Evolutionary conservation across 2,329 filamentous ascomycete genomes (phyloP).

Genomic region (Cladobotryum protrusum): DNA sequence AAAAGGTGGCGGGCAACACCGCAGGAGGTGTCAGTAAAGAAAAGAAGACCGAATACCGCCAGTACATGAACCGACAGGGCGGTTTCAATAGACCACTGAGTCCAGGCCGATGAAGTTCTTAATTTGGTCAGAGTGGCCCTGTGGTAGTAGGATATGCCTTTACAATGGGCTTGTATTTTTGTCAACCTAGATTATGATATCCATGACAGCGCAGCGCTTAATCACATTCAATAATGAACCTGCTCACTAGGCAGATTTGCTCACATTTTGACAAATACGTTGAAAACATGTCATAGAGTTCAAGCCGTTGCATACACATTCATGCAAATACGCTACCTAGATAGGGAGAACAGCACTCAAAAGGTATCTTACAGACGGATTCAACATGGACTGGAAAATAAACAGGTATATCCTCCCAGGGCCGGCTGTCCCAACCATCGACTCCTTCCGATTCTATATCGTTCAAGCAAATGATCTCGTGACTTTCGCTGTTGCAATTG

Average conservation of each 20-base stretch:
- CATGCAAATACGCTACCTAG: not conserved
- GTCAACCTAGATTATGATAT: slow-evolving; percentile 2
- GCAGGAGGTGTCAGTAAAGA: slow-evolving; percentile 78
- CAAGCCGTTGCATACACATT: too few species aligned
- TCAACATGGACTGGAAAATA: not conserved
- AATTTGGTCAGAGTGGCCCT: not conserved
- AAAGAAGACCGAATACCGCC: slow-evolving; percentile 90
- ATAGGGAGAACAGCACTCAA: not conserved
- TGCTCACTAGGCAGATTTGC: not conserved
- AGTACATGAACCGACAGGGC: slow-evolving; percentile 89
- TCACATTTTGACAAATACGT: not conserved
- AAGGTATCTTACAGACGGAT: not conserved
- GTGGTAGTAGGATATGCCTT: not conserved
- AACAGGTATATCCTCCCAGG: too few species aligned
- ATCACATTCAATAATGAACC: not conserved
- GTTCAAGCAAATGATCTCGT: slow-evolving; percentile 1
- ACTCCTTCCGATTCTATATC: not conserved
- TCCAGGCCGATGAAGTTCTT: slow-evolving; percentile 36
- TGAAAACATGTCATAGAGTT: too few species aligned
- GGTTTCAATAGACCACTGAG: slow-evolving; percentile 77
- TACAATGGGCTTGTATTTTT: not conserved
- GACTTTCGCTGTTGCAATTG: slow-evolving; percentile 17
- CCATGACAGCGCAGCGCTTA: slow-evolving; percentile 6
- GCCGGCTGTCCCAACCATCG: not conserved
- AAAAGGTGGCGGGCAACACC: slow-evolving; percentile 83